Percentiles rank a stretch among this genome's conserved stretches.
Conservation (phyloP, 768 basidiomycete genomes). For the Auricularia cornea region DNA sequence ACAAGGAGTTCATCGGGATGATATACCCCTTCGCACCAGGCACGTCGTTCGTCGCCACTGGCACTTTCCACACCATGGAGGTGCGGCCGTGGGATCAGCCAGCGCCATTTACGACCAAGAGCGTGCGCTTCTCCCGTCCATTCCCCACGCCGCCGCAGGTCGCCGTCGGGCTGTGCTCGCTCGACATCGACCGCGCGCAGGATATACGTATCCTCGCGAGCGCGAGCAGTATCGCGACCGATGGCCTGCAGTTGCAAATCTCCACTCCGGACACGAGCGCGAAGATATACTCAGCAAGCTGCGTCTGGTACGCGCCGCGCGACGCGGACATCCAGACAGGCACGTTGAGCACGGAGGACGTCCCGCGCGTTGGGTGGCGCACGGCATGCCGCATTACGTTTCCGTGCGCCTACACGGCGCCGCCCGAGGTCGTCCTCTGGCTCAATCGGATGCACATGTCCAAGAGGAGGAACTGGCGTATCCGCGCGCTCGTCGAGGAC, state of each 20-base stretch:
- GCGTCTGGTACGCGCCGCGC: not conserved
- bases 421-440: slow-evolving; percentile 6
- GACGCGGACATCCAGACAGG: slow-evolving; percentile 4
- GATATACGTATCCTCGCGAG: not conserved
- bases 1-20: not conserved
- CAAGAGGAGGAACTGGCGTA: not conserved
- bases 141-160: slow-evolving; percentile 2
- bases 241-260: slow-evolving; percentile 1
- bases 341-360: slow-evolving; percentile 4
- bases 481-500: not conserved
- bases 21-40: not conserved
- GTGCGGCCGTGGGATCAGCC: slow-evolving; percentile 3
- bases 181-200: slow-evolving; percentile 1
- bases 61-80: slow-evolving; percentile 1
- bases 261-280: slow-evolving; percentile 2
- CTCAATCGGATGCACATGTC: slow-evolving; percentile 1
- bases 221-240: not conserved
- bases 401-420: slow-evolving; percentile 1
- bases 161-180: slow-evolving; percentile 4
- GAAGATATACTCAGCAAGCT: slow-evolving; percentile 2
- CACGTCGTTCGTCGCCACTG: not conserved
- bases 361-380: slow-evolving; percentile 6
- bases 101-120: not conserved
- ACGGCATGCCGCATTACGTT: slow-evolving; percentile 5
- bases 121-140: not conserved